Evolutionary conservation across 2,329 filamentous ascomycete genomes (phyloP).

Genomic region (Aspergillus brunneoviolaceus): DNA sequence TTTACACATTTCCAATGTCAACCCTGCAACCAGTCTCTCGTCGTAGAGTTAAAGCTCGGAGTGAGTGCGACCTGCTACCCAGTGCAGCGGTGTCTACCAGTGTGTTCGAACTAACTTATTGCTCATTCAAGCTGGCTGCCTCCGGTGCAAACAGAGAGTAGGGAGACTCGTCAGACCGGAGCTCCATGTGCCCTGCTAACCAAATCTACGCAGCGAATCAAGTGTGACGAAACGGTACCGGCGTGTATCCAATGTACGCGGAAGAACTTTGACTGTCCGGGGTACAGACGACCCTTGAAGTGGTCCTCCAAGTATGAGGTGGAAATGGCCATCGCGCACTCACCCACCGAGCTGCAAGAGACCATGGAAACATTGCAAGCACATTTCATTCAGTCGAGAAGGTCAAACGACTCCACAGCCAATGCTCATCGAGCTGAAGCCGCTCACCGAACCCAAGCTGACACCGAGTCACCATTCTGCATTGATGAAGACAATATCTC

Average conservation of each 20-base stretch:
- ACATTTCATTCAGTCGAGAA: neutral
- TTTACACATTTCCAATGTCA: neutral
- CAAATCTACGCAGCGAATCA: slow-evolving; percentile 2
- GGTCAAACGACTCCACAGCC: no score
- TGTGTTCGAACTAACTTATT: no score
- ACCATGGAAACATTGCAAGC: no score
- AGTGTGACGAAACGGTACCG: slow-evolving; percentile 11
- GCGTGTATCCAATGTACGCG: slow-evolving; percentile 11
- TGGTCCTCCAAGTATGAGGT: slow-evolving; percentile 16
- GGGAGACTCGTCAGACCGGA: neutral
- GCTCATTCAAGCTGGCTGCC: neutral
- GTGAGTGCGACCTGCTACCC: neutral
- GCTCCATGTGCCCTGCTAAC: neutral
- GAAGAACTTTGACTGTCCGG: slow-evolving; percentile 5
- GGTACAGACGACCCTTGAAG: slow-evolving; percentile 9
- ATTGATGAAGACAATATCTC: neutral
- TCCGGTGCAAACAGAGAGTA: slow-evolving; percentile 7
- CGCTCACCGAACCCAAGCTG: no score
- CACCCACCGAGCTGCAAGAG: neutral
- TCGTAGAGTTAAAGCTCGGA: neutral
- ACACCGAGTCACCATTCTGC: no score
- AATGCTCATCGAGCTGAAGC: no score
- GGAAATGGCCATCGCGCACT: no score
- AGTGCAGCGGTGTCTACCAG: no score
- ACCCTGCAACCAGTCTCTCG: neutral